These are phyloP conservation scores for Calonectria leucothoes DNA, from an alignment of 2,329 filamentous ascomycete genomes.

Conservation along the genomic window DNA sequence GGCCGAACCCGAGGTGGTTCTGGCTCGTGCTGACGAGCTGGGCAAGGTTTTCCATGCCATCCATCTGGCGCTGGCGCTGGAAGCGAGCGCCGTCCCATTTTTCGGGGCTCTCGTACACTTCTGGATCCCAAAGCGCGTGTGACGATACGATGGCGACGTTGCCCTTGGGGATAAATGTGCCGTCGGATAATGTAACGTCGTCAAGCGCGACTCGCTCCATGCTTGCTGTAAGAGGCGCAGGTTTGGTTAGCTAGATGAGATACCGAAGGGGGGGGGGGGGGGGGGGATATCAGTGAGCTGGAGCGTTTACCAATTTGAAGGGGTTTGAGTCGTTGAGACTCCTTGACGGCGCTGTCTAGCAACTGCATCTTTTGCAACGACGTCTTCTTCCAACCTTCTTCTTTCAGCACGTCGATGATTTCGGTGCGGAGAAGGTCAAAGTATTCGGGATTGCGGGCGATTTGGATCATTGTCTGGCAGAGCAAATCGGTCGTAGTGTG, in stretches of 20 bases:
- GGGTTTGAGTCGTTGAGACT: conserved; percentile 10
- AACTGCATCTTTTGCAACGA: conserved; percentile 1
- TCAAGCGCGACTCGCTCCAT: not conserved
- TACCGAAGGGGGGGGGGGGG: too few species aligned
- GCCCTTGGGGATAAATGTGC: conserved; percentile 1
- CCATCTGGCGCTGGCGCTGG: conserved; percentile 39
- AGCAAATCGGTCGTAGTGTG: conserved; percentile 1
- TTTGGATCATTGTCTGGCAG: not conserved
- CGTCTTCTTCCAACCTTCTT: conserved; percentile 3
- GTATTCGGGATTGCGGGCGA: not conserved
- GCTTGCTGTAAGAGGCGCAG: not conserved
- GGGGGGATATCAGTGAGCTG: too few species aligned
- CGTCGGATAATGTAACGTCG: conserved; percentile 17
- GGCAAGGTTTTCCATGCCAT: conserved; percentile 31
- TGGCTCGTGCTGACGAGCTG: conserved; percentile 49
- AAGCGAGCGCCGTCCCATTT: conserved; percentile 45
- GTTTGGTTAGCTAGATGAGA: not conserved
- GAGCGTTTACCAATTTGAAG: conserved; percentile 2
- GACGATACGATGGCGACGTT: not conserved
- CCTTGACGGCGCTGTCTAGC: conserved; percentile 5
- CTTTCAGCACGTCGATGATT: not conserved
- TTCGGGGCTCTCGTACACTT: conserved; percentile 38
- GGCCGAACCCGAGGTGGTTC: conserved; percentile 51
- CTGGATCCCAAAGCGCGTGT: conserved; percentile 33
- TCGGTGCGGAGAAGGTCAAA: not conserved